Conservation (phyloP, 768 basidiomycete genomes). For the Scleroderma bovista region DNA sequence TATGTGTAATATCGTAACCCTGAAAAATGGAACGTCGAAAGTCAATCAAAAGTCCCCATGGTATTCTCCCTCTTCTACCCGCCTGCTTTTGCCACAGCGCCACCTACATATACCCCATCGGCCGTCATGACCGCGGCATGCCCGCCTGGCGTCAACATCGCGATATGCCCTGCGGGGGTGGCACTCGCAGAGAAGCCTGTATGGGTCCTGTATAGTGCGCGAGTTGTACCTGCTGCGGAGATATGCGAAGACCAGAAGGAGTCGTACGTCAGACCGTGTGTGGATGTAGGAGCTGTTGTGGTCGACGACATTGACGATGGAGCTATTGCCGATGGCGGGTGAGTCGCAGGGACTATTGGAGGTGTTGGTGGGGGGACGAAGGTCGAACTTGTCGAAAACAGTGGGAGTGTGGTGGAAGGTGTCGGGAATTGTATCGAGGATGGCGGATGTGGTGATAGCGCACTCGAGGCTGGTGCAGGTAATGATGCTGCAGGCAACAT, state of each 20-base stretch:
- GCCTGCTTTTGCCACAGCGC: not conserved
- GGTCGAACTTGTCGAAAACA: not conserved
- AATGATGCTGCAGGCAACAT: not conserved
- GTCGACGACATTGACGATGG: slow-evolving; percentile 5
- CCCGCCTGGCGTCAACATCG: slow-evolving; percentile 28
- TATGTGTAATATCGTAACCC: too few relatives aligned
- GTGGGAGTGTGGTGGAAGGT: not conserved
- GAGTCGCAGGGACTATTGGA: not conserved
- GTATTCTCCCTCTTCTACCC: not conserved
- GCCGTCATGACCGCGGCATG: slow-evolving; percentile 28
- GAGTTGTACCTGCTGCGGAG: slow-evolving; percentile 20
- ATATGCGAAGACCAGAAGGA: slow-evolving; percentile 59
- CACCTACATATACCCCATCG: slow-evolving; percentile 28
- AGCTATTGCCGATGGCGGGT: not conserved
- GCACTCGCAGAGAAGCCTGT: slow-evolving; percentile 25
- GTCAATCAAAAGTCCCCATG: too few relatives aligned
- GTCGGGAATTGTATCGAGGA: slow-evolving; percentile 1
- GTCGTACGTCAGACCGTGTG: slow-evolving; percentile 49
- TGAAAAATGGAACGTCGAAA: too few relatives aligned
- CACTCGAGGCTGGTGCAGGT: not conserved
- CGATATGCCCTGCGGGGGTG: slow-evolving; percentile 20
- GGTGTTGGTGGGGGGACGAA: not conserved
- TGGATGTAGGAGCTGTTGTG: not conserved
- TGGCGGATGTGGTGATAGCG: not conserved
- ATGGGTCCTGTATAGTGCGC: slow-evolving; percentile 26